phyloP scores from a whole-genome alignment of 2,329 filamentous ascomycete genomes.

The Huntiella omanensis region DNA sequence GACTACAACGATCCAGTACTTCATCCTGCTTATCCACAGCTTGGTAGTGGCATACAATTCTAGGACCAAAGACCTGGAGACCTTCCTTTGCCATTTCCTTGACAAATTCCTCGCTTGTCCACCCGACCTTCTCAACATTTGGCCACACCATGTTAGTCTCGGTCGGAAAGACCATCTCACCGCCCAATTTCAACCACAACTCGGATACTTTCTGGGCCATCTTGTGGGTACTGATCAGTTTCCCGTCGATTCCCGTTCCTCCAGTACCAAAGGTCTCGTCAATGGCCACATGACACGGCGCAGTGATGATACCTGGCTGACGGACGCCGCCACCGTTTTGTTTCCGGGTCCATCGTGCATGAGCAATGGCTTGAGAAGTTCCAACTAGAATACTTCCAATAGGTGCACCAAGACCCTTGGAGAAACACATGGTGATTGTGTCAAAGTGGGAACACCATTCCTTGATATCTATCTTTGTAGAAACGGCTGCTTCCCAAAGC shows the following conservation, averaged over 20 bases:
- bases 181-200: conserved; percentile 54
- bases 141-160: conserved; percentile 92
- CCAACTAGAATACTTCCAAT: conserved; percentile 60
- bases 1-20: conserved; percentile 25
- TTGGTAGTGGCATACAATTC: conserved; percentile 36
- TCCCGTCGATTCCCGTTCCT: conserved; percentile 29
- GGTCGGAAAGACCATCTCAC: conserved; percentile 46
- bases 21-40: conserved; percentile 41
- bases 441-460: conserved; percentile 55
- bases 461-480: conserved; percentile 45
- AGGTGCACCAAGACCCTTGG: conserved; percentile 65
- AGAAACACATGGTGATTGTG: conserved; percentile 60
- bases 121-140: conserved; percentile 44
- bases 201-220: conserved; percentile 45
- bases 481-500: conserved; percentile 62
- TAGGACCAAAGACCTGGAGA: conserved; percentile 22
- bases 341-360: conserved; percentile 37
- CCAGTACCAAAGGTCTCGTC: conserved; percentile 25
- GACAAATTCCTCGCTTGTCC: conserved; percentile 20
- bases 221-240: conserved; percentile 39
- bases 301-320: conserved; percentile 54
- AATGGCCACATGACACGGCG: conserved; percentile 52
- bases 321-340: conserved; percentile 54
- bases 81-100: conserved; percentile 24
- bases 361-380: conserved; percentile 18